phyloP scores from a whole-genome alignment of 2,329 filamentous ascomycete genomes.

The Aspergillus pseudoviridinutans region DNA sequence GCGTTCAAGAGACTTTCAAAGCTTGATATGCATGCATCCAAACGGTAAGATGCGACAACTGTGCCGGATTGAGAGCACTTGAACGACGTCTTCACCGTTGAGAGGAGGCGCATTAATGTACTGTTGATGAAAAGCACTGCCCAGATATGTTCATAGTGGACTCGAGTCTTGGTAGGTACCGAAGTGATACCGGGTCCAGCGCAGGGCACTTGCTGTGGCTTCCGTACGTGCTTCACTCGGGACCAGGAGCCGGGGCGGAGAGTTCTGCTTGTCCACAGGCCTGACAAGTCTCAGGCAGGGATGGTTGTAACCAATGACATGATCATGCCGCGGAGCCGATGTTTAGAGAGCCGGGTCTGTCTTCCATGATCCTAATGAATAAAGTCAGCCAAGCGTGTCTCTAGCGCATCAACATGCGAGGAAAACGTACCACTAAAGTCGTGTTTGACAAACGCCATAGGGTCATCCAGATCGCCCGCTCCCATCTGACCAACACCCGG shows the following conservation, averaged over 20 bases:
- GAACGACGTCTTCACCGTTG: neutral
- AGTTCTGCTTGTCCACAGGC: neutral
- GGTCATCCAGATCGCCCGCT: conserved; percentile 79
- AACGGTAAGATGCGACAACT: neutral
- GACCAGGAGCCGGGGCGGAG: neutral
- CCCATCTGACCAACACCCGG: conserved; percentile 93
- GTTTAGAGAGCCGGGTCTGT: conserved; percentile 31
- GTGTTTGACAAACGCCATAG: conserved; percentile 97
- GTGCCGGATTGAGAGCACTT: neutral
- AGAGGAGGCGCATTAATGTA: neutral
- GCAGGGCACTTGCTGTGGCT: neutral
- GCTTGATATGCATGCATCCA: neutral
- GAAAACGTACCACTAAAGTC: conserved; percentile 73
- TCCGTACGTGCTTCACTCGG: neutral
- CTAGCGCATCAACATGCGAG: neutral
- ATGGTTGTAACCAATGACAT: neutral
- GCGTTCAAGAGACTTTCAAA: too few relatives aligned
- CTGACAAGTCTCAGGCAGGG: neutral
- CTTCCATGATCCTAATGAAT: conserved; percentile 33
- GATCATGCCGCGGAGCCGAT: neutral
- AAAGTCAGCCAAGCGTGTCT: conserved; percentile 4
- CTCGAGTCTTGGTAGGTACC: neutral
- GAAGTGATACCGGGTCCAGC: neutral
- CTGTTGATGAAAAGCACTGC: neutral
- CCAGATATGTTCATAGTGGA: neutral